Percentiles rank a stretch among this genome's conserved stretches.
phyloP scores from a whole-genome alignment of 2,329 filamentous ascomycete species.

The Diaporthe helianthi region DNA sequence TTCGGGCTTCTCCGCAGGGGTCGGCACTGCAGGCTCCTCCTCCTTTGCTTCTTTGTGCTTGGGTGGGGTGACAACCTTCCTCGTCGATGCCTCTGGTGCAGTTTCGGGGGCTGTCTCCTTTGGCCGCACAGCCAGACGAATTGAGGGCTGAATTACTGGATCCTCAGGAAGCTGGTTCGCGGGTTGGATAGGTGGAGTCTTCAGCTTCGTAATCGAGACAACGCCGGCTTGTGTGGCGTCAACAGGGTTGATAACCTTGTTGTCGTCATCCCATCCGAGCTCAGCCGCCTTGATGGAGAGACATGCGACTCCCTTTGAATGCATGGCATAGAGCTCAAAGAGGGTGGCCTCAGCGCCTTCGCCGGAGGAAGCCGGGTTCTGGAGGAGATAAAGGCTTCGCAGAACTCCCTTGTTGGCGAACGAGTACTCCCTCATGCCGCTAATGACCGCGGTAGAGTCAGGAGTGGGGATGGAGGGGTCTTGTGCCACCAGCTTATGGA shows the following conservation, averaged over 20 bases:
- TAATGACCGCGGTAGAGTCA: slow-evolving; percentile 96
- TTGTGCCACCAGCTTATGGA: slow-evolving; percentile 77
- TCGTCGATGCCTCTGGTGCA: slow-evolving; percentile 37
- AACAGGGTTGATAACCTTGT: slow-evolving; percentile 81
- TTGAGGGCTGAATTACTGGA: slow-evolving; percentile 37
- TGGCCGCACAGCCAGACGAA: slow-evolving; percentile 44
- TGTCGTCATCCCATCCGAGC: slow-evolving; percentile 89
- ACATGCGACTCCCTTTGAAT: slow-evolving; percentile 95
- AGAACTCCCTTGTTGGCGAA: slow-evolving; percentile 86
- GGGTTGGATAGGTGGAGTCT: slow-evolving; percentile 53
- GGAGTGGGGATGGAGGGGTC: slow-evolving; percentile 79
- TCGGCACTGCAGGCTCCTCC: slow-evolving; percentile 49
- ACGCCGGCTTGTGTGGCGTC: slow-evolving; percentile 78
- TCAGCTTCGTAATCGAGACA: slow-evolving; percentile 77
- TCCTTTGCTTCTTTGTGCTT: slow-evolving; percentile 58
- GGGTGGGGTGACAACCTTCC: slow-evolving; percentile 44
- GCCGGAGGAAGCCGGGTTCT: slow-evolving; percentile 69
- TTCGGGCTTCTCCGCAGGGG: slow-evolving; percentile 63
- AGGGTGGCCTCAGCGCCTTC: slow-evolving; percentile 74
- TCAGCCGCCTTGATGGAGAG: slow-evolving; percentile 86
- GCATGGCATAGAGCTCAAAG: slow-evolving; percentile 97
- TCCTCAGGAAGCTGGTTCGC: slow-evolving; percentile 50
- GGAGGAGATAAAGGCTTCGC: slow-evolving; percentile 88
- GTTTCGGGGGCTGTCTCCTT: slow-evolving; percentile 39
- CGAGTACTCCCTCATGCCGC: slow-evolving; percentile 93